Evolutionary conservation across 768 basidiomycete genomes (phyloP), one percentile per base, ranked within the genome.

Genomic region (Agaricus subrufescens): DNA sequence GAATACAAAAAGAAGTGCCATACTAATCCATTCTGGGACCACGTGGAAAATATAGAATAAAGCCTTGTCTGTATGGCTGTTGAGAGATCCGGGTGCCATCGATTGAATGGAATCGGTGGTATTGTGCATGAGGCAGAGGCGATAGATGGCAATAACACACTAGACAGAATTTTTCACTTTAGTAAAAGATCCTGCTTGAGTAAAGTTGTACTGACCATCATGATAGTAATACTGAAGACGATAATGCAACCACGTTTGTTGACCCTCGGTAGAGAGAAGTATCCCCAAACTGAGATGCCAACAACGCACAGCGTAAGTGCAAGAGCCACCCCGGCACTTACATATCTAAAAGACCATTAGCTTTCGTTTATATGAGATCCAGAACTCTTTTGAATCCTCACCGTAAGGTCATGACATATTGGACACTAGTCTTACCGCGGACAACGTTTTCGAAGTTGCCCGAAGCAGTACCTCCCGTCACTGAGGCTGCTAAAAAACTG

Each of bases 1-100:
- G 34, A 65, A 59, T 1, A 52, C 39, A 34, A 75, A 62, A 19
- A 76, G 51, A 19, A 71, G 49, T 8, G 59, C 53, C 42, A 58
- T 66, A 7, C 68, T 64, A 25, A 75, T 38, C 74, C 75, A 78
- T 57, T 78, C 77, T 2, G 76, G 76, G 3, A 78, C 60, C n/a
- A 73, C 65, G 51, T 78, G 76, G 54, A 76, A 72, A 11, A 77
- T 59, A 56, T 80, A 80, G 60, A 79, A 78, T 0, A 62, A 56
- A 1, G 69, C 69, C 62, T 79, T 78, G 25, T 68, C 71, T 12
- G 51, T 50, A 2, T 63, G 50, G 12, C 66, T 69, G 59, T 75
- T 74, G n/a, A 71, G 63, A 0, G 71, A 65, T 30, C 63, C 71
- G 14, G 71, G 67, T 1, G 55, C 68, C 14, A 30, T 62, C 0